phyloP scores from a whole-genome alignment of 495 filamentous ascomycete species.

The Aspergillus cristatus region DNA sequence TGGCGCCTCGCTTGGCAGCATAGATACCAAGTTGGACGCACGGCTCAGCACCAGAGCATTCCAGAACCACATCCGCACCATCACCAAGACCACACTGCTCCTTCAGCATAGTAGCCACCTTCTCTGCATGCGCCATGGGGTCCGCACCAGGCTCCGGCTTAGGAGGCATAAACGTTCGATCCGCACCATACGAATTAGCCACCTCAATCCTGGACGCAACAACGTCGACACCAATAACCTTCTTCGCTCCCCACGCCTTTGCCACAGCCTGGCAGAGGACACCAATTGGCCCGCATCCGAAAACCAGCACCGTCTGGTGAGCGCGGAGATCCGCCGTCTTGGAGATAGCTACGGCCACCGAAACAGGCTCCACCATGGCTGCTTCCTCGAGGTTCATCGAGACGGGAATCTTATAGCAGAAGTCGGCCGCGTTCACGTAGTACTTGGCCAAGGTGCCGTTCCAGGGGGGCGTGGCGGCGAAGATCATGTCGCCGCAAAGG shows the following conservation, averaged over 20 bases:
- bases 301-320: conserved; percentile 62
- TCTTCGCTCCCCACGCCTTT: conserved; percentile 60
- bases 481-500: conserved; percentile 71
- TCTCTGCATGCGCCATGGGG: conserved; percentile 29
- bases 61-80: conserved; percentile 67
- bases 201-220: conserved; percentile 44
- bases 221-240: conserved; percentile 67
- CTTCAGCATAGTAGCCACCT: conserved; percentile 51
- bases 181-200: conserved; percentile 3
- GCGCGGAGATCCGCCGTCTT: conserved; percentile 55
- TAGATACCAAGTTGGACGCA: conserved; percentile 65
- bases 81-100: conserved; percentile 28
- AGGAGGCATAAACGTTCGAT: conserved; percentile 49
- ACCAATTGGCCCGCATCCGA: conserved; percentile 75
- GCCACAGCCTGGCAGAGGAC: conserved; percentile 67
- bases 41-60: conserved; percentile 66
- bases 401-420: conserved; percentile 68
- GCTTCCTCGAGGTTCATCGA: conserved; percentile 64
- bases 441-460: conserved; percentile 65
- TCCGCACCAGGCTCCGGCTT: conserved; percentile 3
- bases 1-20: conserved; percentile 56
- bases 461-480: conserved; percentile 66
- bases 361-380: conserved; percentile 70
- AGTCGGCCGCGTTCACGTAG: conserved; percentile 63
- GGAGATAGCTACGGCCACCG: conserved; percentile 68